Conservation (phyloP, 2,329 filamentous ascomycete genomes). For the Talaromyces sp. region DNA sequence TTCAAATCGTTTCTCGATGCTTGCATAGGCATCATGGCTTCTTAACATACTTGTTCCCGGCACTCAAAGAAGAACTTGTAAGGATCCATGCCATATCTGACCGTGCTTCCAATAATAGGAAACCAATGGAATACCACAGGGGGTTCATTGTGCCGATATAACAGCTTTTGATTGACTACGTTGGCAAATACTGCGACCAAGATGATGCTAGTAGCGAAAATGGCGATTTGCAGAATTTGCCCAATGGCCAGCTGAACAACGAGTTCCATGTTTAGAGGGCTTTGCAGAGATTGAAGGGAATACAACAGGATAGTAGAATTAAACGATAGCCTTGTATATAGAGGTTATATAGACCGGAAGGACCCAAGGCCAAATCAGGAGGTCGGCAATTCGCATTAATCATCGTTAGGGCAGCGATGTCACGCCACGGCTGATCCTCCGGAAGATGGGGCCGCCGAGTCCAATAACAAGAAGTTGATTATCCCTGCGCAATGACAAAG, state of each 20-base stretch:
- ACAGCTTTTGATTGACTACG: constrained; percentile 72
- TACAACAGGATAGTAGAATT: not conserved
- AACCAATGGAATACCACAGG: constrained; percentile 81
- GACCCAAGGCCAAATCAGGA: constrained; percentile 22
- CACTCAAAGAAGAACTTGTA: constrained; percentile 78
- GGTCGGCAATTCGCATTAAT: constrained; percentile 19
- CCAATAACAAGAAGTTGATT: not conserved
- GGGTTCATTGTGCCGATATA: constrained; percentile 75
- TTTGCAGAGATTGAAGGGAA: not conserved
- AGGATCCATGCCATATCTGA: constrained; percentile 58
- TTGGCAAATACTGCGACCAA: constrained; percentile 69
- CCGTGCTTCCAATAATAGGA: constrained; percentile 55
- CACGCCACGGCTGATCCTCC: constrained; percentile 17
- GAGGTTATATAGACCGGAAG: not conserved
- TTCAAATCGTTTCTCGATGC: not conserved
- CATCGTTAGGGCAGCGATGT: constrained; percentile 16
- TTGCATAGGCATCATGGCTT: not conserved
- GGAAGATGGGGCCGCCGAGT: constrained; percentile 15
- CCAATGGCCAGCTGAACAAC: constrained; percentile 13
- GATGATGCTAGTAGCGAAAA: constrained; percentile 45
- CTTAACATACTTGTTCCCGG: constrained; percentile 66
- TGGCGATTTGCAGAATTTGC: constrained; percentile 17
- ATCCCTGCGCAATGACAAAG: not conserved
- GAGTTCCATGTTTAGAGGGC: constrained; percentile 15
- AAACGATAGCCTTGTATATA: not conserved